Evolutionary conservation across 306 rosid species (phyloP).

Genomic region (Acacia melanoxylon): DNA sequence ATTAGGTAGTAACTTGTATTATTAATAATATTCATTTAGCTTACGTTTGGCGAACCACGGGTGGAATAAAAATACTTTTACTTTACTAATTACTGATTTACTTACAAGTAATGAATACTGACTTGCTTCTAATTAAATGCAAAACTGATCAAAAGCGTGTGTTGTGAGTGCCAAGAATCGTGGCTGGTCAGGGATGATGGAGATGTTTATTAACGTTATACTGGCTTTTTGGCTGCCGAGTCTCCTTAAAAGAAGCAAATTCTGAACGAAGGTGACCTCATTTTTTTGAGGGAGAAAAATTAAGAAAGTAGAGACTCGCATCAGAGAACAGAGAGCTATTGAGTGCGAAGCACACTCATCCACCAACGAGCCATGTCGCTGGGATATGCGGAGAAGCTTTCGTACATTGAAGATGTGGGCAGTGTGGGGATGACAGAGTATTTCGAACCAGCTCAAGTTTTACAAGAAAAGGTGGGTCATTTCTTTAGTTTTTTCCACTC

Average conservation of each 20-base stretch:
- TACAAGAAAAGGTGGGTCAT: constrained; percentile 66
- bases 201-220: background rate
- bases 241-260: constrained; percentile 30
- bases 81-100: background rate
- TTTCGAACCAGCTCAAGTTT: constrained; percentile 74
- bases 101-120: background rate
- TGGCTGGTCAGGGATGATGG: background rate
- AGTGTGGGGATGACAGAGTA: constrained; percentile 87
- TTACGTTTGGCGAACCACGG: too few relatives aligned
- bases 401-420: constrained; percentile 93
- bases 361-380: constrained; percentile 67
- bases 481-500: constrained; percentile 25
- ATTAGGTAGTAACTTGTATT: too few relatives aligned
- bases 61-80: too few relatives aligned
- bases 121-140: background rate
- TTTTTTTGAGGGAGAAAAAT: background rate
- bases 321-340: constrained; percentile 27
- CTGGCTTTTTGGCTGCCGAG: constrained; percentile 34
- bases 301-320: background rate
- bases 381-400: constrained; percentile 97
- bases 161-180: background rate
- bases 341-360: background rate
- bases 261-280: background rate
- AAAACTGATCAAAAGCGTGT: background rate
- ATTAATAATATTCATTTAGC: too few relatives aligned